phyloP scores from a whole-genome alignment of 306 rosid species.

The Senna siamea region DNA sequence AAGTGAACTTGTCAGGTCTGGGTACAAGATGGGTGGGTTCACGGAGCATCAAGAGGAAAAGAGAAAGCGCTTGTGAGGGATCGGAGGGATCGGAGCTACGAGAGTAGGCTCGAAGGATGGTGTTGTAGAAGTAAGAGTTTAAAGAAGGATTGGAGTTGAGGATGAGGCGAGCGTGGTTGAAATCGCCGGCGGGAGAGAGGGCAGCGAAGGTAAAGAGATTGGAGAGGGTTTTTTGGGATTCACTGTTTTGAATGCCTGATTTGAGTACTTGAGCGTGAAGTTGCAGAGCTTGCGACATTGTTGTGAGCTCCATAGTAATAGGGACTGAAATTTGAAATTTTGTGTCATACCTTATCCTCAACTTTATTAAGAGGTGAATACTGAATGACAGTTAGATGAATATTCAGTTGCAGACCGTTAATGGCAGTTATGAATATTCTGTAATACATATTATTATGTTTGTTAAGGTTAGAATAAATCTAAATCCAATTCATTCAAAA shows the following conservation, averaged over 20 bases:
- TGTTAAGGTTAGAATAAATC: too few relatives aligned
- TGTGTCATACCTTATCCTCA: neutral
- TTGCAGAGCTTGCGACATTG: constrained; percentile 62
- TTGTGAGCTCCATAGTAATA: constrained; percentile 49
- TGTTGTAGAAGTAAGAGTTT: constrained; percentile 59
- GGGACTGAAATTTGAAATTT: neutral
- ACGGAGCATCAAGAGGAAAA: constrained; percentile 47
- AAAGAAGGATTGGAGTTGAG: constrained; percentile 44
- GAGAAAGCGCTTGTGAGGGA: constrained; percentile 44
- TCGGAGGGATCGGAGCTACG: constrained; percentile 40
- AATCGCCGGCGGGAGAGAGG: constrained; percentile 59
- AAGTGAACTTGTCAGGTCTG: constrained; percentile 58
- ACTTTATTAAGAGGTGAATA: neutral
- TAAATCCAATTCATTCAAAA: too few relatives aligned
- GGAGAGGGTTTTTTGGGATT: constrained; percentile 35
- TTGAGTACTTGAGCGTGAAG: constrained; percentile 58
- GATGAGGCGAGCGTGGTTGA: constrained; percentile 56
- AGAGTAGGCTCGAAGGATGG: constrained; percentile 59
- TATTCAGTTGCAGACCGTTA: neutral
- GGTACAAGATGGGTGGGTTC: constrained; percentile 3
- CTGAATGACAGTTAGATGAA: neutral
- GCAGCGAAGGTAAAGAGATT: constrained; percentile 61
- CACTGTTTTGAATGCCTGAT: constrained; percentile 25
- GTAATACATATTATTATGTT: too few relatives aligned
- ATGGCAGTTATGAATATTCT: too few relatives aligned